phyloP scores from a whole-genome alignment of 768 basidiomycete species.

The Mycena olivaceomarginata region DNA sequence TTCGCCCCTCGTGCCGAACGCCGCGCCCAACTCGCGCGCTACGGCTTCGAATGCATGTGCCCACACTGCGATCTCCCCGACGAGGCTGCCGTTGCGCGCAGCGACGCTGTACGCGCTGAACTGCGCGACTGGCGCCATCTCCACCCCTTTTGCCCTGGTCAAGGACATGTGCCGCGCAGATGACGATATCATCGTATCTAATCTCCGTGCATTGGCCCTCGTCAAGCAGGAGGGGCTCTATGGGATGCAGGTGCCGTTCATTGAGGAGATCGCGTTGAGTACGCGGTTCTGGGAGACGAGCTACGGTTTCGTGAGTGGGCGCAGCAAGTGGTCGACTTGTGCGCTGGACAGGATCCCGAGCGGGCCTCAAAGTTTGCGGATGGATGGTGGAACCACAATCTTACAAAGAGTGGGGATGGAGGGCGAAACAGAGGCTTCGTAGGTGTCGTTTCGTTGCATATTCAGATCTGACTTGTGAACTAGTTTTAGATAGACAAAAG shows the following conservation, averaged over 20 bases:
- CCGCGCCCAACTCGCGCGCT: constrained; percentile 56
- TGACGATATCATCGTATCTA: constrained; percentile 61
- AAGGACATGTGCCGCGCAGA: constrained; percentile 63
- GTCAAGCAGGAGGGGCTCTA: constrained; percentile 65
- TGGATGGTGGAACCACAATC: constrained; percentile 56
- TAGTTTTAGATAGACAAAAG: constrained; percentile 30
- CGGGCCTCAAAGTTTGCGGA: constrained; percentile 52
- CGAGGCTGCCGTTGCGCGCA: constrained; percentile 45
- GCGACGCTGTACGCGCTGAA: constrained; percentile 56
- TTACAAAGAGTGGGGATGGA: constrained; percentile 64
- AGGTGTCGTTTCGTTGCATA: constrained; percentile 37
- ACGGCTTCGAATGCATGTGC: constrained; percentile 65
- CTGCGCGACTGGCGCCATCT: constrained; percentile 60
- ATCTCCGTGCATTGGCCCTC: constrained; percentile 60
- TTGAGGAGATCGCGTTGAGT: constrained; percentile 66
- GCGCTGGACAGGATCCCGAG: constrained; percentile 50
- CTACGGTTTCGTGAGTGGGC: constrained; percentile 60
- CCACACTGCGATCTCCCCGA: constrained; percentile 56
- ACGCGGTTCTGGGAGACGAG: constrained; percentile 63
- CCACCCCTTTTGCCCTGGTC: constrained; percentile 65
- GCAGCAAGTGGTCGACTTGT: constrained; percentile 51
- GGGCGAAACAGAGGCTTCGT: constrained; percentile 61
- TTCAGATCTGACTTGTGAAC: not conserved
- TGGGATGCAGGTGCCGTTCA: constrained; percentile 61
- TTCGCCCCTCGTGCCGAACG: constrained; percentile 59